Conservation (phyloP, 768 basidiomycete genomes). For the Ephemerocybe angulata region DNA sequence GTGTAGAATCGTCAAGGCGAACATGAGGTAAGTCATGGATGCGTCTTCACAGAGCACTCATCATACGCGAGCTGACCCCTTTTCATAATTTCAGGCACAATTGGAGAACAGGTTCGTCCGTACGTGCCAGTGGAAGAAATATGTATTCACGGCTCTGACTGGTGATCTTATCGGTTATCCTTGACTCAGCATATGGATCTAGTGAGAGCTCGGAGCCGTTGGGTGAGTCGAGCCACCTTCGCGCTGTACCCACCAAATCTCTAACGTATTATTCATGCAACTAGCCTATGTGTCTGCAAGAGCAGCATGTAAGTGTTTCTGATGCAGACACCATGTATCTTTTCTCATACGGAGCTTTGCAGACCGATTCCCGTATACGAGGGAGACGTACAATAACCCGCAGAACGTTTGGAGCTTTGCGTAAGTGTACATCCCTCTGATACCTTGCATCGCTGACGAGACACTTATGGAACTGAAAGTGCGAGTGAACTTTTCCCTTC, state of each 20-base stretch:
- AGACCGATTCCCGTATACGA: constrained; percentile 62
- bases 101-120: constrained; percentile 41
- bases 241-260: constrained; percentile 38
- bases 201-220: neutral
- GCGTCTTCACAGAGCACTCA: neutral
- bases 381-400: constrained; percentile 61
- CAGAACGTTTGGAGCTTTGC: constrained; percentile 57
- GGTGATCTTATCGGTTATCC: neutral
- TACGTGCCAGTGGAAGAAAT: neutral
- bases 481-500: too few species aligned
- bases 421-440: constrained; percentile 29
- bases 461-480: neutral
- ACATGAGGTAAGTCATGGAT: constrained; percentile 37
- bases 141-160: neutral
- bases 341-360: neutral
- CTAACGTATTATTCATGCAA: neutral
- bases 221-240: constrained; percentile 28
- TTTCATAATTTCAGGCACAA: constrained; percentile 33
- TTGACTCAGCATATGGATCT: neutral
- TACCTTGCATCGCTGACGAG: neutral
- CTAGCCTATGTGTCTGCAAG: constrained; percentile 39
- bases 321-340: neutral
- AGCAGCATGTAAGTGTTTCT: constrained; percentile 32
- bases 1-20: constrained; percentile 37
- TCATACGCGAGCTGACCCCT: neutral